Percentiles rank a stretch among this genome's conserved stretches.
Evolutionary conservation across 139 green algal species (phyloP).

Genomic region (Volvox africanus): DNA sequence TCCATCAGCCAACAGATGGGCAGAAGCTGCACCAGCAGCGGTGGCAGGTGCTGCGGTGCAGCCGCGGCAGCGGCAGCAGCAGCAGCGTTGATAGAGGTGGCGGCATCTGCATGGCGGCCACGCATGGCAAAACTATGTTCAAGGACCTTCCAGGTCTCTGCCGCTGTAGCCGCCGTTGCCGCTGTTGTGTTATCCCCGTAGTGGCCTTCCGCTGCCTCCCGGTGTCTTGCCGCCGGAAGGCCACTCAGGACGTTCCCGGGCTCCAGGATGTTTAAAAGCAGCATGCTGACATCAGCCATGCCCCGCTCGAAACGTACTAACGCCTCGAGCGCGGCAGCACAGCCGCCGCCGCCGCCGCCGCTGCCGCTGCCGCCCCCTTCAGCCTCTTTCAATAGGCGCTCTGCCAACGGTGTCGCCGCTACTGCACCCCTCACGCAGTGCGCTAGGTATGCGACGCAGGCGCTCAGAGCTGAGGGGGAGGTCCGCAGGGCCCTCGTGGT

Average conservation of each 20-base stretch:
- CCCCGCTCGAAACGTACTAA: slow-evolving; percentile 12
- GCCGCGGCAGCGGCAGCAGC: neutral
- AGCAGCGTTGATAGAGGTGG: neutral
- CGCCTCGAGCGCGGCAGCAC: neutral
- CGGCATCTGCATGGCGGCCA: neutral
- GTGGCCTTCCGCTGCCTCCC: neutral
- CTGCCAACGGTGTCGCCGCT: neutral
- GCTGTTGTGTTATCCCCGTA: neutral
- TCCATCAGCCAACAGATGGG: slow-evolving; percentile 2
- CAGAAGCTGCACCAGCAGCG: neutral
- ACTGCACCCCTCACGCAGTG: neutral
- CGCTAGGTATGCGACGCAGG: slow-evolving; percentile 13
- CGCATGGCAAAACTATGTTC: neutral
- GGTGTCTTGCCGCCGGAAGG: neutral
- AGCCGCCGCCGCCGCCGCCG: neutral
- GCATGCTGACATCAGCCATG: slow-evolving; percentile 36
- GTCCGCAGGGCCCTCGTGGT: neutral
- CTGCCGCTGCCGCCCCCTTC: no score
- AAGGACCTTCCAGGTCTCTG: neutral
- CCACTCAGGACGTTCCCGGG: neutral
- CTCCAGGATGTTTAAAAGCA: slow-evolving; percentile 42
- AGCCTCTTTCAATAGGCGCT: neutral
- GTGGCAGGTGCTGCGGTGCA: neutral
- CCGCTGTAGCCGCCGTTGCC: neutral
- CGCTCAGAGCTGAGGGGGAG: neutral